Percentiles rank a stretch among this genome's conserved stretches.
These are phyloP conservation scores for Phialophora expanda DNA, from an alignment of 2,329 filamentous ascomycete genomes.

Conservation along the genomic window DNA sequence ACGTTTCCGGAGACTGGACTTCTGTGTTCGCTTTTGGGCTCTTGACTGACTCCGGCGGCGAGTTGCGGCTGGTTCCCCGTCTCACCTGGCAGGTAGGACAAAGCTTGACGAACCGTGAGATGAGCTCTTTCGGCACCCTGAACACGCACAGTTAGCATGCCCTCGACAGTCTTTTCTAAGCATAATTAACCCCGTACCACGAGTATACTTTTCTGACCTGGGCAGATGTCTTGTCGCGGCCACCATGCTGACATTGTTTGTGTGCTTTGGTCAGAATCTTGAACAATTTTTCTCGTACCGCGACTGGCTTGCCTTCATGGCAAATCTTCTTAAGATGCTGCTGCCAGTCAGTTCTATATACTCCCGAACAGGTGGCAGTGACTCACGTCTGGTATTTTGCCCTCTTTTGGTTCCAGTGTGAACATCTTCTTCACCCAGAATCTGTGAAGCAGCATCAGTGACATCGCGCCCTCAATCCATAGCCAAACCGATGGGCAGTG, in stretches of 20 bases:
- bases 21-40: conserved; percentile 29
- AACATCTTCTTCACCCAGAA: conserved; percentile 63
- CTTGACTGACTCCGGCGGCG: conserved; percentile 30
- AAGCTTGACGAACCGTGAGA: conserved; percentile 58
- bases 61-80: conserved; percentile 45
- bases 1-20: conserved; percentile 21
- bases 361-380: background rate
- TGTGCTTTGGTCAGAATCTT: conserved; percentile 58
- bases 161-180: background rate
- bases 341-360: background rate
- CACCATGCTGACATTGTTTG: conserved; percentile 58
- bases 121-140: conserved; percentile 59
- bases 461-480: background rate
- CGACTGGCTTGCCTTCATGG: conserved; percentile 59
- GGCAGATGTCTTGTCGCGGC: conserved; percentile 60
- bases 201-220: conserved; percentile 57
- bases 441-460: conserved; percentile 40
- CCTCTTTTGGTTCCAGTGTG: conserved; percentile 50
- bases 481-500: background rate
- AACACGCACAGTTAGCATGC: conserved; percentile 4
- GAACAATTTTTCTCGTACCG: conserved; percentile 58
- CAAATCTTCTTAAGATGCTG: conserved; percentile 51
- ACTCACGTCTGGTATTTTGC: conserved; percentile 48
- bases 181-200: conserved; percentile 47
- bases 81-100: conserved; percentile 57